Base-by-base conservation (phyloP, 83 land plant genomes). In the Picea abies region DNA sequence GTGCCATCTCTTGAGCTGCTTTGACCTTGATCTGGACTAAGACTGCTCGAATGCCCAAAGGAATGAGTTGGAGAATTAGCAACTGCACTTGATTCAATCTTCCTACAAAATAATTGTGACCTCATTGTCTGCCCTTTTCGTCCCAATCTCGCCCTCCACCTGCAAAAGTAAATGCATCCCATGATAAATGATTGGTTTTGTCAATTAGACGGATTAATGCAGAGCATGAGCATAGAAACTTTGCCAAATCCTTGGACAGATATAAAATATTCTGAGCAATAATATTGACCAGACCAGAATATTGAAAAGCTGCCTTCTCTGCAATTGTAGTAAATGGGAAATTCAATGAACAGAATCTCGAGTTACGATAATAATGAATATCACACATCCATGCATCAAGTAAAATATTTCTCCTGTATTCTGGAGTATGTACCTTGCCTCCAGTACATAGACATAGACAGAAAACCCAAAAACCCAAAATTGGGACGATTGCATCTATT, bases 91-190 rank as follows among this genome's bases (percentile, higher is more conserved):
- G 22, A 73, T 73, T 73, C 58, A 73, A n/a, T 44, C 22, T 22
- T 47, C 58, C 11, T 73, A 47, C 77, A 58, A 44, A 73, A 44
- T 35, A 73, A 22, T 52, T 41, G 22, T 12, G 77, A 73, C 47
- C 77, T 73, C 25, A 73, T 44, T 12, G 77, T 29, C 22, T 73
- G 77, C 77, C 77, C 77, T 44, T 47, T 73, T 73, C 77, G 44
- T 12, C 77, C 77, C 12, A 41, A 0, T 47, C 58, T 73, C 12
- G 41, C 58, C 26, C 56, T 73, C 77, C 77, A 73, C 58, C 77
- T 73, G 58, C 6, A 3, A 73, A 44, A 73, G 10, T n/a, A 73
- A 41, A 44, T 11, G 47, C 47, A 73, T 44, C 23, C 76, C 44
- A 69, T 69, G 41, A 69, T 56, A 12, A 56, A 56, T 56, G 15